A percentile compares a stretch with the other conserved stretches of the same genome.
Conservation (phyloP, 1,284 basidiomycete genomes). For the Ustilago cynodontis region DNA sequence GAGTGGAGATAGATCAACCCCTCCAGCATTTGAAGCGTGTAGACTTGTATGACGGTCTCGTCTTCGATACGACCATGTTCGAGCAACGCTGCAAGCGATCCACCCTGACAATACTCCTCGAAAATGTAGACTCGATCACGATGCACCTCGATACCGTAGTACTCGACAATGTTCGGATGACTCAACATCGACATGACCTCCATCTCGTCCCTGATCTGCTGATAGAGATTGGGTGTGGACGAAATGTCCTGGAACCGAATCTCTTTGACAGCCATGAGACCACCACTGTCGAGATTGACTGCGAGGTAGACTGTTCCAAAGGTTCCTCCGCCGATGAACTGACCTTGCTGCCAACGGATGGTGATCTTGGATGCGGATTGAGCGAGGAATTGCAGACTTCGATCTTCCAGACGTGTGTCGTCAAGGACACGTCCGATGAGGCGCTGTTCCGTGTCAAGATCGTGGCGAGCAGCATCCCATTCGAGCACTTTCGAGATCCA, state of each 20-base stretch:
- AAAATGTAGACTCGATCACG: slow-evolving; percentile 99
- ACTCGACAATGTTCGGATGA: slow-evolving; percentile 98
- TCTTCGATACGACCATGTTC: slow-evolving; percentile 97
- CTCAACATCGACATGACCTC: slow-evolving; percentile 98
- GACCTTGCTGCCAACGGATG: slow-evolving; percentile 97
- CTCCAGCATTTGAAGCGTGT: slow-evolving; percentile 96
- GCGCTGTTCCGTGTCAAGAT: slow-evolving; percentile 61
- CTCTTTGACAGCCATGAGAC: slow-evolving; percentile 99
- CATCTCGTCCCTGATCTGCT: slow-evolving; percentile 96
- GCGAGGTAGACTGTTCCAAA: slow-evolving; percentile 91
- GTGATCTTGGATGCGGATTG: slow-evolving; percentile 84
- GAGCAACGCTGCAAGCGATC: slow-evolving; percentile 87
- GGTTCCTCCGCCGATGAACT: slow-evolving; percentile 96
- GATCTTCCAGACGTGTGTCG: slow-evolving; percentile 68
- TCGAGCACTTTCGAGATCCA: slow-evolving; percentile 59
- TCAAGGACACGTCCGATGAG: slow-evolving; percentile 67
- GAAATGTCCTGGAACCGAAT: slow-evolving; percentile 92
- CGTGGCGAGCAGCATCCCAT: slow-evolving; percentile 63
- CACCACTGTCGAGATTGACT: slow-evolving; percentile 95
- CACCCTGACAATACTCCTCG: slow-evolving; percentile 98
- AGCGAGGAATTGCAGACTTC: slow-evolving; percentile 64
- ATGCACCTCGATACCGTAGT: slow-evolving; percentile 99
- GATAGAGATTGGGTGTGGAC: slow-evolving; percentile 77
- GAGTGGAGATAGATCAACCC: slow-evolving; percentile 94
- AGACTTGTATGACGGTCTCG: slow-evolving; percentile 93